Conservation (phyloP, 257 asterid species). For the Linaria vulgaris region DNA sequence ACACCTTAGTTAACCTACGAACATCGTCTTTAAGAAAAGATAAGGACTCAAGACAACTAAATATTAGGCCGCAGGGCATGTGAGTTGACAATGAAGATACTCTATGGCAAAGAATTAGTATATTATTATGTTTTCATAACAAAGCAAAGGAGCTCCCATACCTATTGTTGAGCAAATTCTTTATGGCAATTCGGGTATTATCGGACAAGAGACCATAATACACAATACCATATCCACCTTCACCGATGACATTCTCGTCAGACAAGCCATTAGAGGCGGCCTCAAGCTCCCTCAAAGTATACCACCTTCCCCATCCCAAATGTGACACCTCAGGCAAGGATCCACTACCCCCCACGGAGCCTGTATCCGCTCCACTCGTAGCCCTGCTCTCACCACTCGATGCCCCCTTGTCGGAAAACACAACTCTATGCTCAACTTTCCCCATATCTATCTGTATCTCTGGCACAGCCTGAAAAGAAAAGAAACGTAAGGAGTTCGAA, state of each 20-base stretch:
- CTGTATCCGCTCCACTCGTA: constrained; percentile 80
- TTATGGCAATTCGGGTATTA: constrained; percentile 77
- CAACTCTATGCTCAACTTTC: constrained; percentile 91
- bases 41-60: neutral
- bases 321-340: constrained; percentile 91
- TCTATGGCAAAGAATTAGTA: neutral
- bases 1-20: neutral
- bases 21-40: neutral
- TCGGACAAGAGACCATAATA: constrained; percentile 73
- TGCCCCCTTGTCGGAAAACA: constrained; percentile 80
- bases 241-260: constrained; percentile 90
- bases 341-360: constrained; percentile 75
- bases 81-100: neutral
- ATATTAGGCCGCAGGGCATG: neutral
- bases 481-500: constrained; percentile 2
- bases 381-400: constrained; percentile 95
- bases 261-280: constrained; percentile 85
- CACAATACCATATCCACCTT: constrained; percentile 96
- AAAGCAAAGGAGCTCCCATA: constrained; percentile 27
- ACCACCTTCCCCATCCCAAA: constrained; percentile 99
- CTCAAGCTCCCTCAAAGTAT: constrained; percentile 95
- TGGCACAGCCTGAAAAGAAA: constrained; percentile 55
- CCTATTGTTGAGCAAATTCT: constrained; percentile 91
- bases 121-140: neutral
- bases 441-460: constrained; percentile 97